phyloP scores from a whole-genome alignment of 176 grass and related monocot genomes.

The Alopecurus myosuroides region DNA sequence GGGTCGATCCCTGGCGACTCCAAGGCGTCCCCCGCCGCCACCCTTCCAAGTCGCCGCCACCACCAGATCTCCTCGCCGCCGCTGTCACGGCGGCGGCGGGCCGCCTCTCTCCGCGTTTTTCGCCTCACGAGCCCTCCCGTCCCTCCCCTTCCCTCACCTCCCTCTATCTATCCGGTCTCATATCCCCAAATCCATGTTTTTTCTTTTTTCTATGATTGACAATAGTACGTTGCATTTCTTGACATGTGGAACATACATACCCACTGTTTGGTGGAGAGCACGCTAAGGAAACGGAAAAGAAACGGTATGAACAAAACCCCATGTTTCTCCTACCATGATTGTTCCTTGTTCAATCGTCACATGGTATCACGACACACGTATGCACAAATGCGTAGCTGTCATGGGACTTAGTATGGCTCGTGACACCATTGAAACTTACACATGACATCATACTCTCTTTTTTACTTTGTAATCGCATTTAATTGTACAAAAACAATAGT shows the following conservation, averaged over 20 bases:
- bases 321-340: background rate
- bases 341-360: background rate
- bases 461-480: slow-evolving; percentile 23
- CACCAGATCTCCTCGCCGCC: no score
- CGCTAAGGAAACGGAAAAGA: background rate
- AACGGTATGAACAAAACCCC: slow-evolving; percentile 22
- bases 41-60: no score
- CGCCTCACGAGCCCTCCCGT: no score
- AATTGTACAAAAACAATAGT: slow-evolving; percentile 63
- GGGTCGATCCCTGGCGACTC: no score
- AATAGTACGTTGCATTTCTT: slow-evolving; percentile 25
- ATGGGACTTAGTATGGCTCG: background rate
- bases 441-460: slow-evolving; percentile 22
- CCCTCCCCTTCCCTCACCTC: no score
- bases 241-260: slow-evolving; percentile 34
- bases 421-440: background rate
- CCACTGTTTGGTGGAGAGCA: slow-evolving; percentile 42
- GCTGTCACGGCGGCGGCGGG: no score
- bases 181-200: no score
- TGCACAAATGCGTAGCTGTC: slow-evolving; percentile 10
- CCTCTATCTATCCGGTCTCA: no score
- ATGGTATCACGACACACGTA: background rate
- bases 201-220: background rate
- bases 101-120: no score
- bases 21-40: no score